Percentiles rank a stretch among this genome's conserved stretches.
phyloP scores from a whole-genome alignment of 331 rosid species.

The Malus hybrid region DNA sequence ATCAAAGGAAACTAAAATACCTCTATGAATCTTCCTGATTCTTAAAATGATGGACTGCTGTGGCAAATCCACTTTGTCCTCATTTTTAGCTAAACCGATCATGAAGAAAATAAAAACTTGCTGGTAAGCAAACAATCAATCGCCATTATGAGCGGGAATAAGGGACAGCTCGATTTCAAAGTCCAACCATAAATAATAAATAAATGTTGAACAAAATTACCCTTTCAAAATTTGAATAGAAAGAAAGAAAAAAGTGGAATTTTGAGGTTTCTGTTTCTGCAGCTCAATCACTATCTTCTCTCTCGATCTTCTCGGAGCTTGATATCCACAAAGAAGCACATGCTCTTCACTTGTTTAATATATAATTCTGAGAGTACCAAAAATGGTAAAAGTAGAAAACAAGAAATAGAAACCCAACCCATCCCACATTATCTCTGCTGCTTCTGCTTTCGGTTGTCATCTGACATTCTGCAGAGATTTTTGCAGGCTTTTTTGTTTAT shows the following conservation, averaged over 20 bases:
- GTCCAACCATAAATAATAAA: neutral
- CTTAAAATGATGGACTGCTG: fast-evolving
- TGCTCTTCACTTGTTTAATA: constrained; percentile 17
- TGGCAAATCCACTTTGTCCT: neutral
- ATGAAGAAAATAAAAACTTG: no score
- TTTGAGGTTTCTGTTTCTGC: constrained; percentile 18
- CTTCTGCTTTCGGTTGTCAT: constrained; percentile 6
- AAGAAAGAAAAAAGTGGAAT: neutral
- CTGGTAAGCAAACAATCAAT: neutral
- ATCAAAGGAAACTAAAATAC: fast-evolving
- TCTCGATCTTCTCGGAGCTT: constrained; percentile 45
- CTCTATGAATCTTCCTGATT: neutral
- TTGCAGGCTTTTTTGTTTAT: constrained; percentile 15
- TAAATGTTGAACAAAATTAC: neutral
- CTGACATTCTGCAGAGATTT: constrained; percentile 38
- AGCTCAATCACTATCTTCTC: neutral
- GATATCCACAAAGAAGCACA: constrained; percentile 41
- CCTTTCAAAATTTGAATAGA: neutral
- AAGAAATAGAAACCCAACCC: constrained; percentile 27
- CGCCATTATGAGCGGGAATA: constrained; percentile 17
- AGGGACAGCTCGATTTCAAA: constrained; percentile 21
- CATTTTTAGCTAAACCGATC: neutral
- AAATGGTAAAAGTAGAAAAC: constrained; percentile 22
- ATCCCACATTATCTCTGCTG: constrained; percentile 14
- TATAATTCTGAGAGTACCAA: neutral